phyloP scores from a whole-genome alignment of 192 early-diverging fungal species.

The Backusella macrospora region DNA sequence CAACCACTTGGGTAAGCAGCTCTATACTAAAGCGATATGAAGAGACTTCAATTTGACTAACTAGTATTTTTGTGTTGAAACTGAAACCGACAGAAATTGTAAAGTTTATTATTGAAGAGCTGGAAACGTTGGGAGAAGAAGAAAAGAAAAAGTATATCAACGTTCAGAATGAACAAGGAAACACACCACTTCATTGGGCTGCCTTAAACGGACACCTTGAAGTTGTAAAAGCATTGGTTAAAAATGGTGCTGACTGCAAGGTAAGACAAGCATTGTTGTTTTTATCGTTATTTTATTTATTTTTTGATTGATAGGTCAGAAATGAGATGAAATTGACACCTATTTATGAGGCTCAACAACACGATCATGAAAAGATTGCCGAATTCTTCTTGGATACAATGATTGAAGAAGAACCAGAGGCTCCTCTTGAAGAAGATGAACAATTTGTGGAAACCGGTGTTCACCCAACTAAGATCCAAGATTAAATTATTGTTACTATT shows the following conservation, averaged over 20 bases:
- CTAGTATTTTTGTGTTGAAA: too few relatives aligned
- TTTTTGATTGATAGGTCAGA: too few relatives aligned
- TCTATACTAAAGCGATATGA: too few relatives aligned
- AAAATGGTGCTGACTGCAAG: conserved; percentile 62
- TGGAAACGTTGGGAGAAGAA: conserved; percentile 27
- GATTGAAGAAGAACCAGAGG: conserved; percentile 48
- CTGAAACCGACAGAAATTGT: conserved; percentile 55
- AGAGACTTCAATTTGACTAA: too few relatives aligned
- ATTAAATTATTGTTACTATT: too few relatives aligned
- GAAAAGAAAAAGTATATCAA: conserved; percentile 44
- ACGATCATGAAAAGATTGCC: conserved; percentile 52
- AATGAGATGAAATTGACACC: conserved; percentile 49
- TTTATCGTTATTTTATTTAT: too few relatives aligned
- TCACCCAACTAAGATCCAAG: conserved; percentile 7
- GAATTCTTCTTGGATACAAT: conserved; percentile 56
- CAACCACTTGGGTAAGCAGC: conserved; percentile 67
- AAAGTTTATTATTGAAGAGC: conserved; percentile 46
- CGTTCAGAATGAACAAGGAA: conserved; percentile 61
- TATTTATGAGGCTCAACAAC: conserved; percentile 53
- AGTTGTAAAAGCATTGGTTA: conserved; percentile 64
- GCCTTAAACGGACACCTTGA: conserved; percentile 79
- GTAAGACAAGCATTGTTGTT: too few relatives aligned
- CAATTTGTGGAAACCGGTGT: conserved; percentile 37
- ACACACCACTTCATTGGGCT: conserved; percentile 84
- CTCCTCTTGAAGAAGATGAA: conserved; percentile 45